Evolutionary conservation across 2,329 filamentous ascomycete species (phyloP), one percentile per base, ranked within the genome.

Genomic region (Neodidymelliopsis sp.): DNA sequence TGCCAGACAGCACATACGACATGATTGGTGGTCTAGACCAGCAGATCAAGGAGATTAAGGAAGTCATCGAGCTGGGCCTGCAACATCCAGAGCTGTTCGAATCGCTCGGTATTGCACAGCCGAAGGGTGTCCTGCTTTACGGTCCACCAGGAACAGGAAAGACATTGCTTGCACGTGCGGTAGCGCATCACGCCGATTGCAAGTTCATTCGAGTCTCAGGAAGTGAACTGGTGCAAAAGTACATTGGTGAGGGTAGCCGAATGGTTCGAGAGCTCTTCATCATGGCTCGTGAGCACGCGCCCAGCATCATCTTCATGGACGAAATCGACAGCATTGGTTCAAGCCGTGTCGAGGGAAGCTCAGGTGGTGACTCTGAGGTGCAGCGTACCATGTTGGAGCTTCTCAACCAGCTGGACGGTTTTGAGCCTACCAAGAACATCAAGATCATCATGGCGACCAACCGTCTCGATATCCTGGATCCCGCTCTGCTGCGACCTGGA

Each of bases 391-490:
- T 99, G 94, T 78, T 99, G 77, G 94, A 99, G 75, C 81, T 99
- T 53, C 85, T 99, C 59, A 99, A 99, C 79, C 94, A 99, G 80
- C 84, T 99, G 53, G 94, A 99, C 72, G 94, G 94, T 39, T 99
- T 99, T 76, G 94, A 97, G 77, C 94, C 94, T 5, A 97, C 93
- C 35, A 99, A 99, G 81, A 97, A 97, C 78, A 99, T 99, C 85
- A 99, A 99, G 77, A 91, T 99, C 74, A 96, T 99, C 78, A 99
- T 99, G 93, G 94, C 94, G 44, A 99, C 94, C 37, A 99, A 99
- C 77, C 90, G 94, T 72, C 84, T 99, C 57, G 94, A 99, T 67
- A 97, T 99, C 58, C 84, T 99, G 35, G 94, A 99, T 73, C 94
- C 94, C 2, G 94, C 94, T 1, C 83, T 99, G 33, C 82, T 99